Conservation (phyloP, 176 grass and related monocot species). For the Zea mays region DNA sequence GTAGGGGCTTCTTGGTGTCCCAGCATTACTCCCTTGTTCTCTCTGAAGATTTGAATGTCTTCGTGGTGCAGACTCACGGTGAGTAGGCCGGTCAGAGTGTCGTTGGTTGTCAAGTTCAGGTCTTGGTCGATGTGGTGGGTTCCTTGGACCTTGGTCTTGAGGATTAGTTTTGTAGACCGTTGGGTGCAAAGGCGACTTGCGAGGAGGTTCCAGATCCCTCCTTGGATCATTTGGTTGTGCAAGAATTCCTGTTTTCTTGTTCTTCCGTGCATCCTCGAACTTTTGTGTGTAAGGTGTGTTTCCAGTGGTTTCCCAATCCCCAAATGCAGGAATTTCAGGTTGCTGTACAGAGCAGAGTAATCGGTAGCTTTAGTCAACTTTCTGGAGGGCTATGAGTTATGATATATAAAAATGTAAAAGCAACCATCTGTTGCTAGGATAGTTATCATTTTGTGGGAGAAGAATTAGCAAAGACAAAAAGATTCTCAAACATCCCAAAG, state of each 20-base stretch:
- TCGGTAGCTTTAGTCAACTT: conserved; percentile 3
- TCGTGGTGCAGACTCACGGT: conserved; percentile 23
- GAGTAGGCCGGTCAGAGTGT: conserved; percentile 18
- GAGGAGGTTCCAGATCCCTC: conserved; percentile 27
- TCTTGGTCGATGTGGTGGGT: conserved; percentile 29
- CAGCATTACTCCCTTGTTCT: conserved; percentile 27
- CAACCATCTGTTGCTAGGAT: background rate
- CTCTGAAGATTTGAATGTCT: conserved; percentile 18
- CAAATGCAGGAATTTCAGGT: conserved; percentile 61
- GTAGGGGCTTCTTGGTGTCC: conserved; percentile 38
- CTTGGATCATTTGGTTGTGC: conserved; percentile 42
- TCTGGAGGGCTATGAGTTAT: background rate
- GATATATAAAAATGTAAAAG: background rate
- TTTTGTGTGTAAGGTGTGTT: conserved; percentile 56
- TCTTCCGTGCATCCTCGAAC: conserved; percentile 53
- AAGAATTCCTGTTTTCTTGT: conserved; percentile 36
- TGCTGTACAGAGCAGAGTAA: conserved; percentile 46
- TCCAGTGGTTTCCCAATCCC: conserved; percentile 41
- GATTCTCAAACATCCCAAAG: conserved; percentile 2
- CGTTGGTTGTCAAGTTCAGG: conserved; percentile 29
- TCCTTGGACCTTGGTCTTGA: conserved; percentile 42
- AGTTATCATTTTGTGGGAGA: background rate
- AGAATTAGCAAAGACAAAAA: background rate
- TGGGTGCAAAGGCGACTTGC: conserved; percentile 47
- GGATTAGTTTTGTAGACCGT: conserved; percentile 34